phyloP scores from a whole-genome alignment of 2,329 filamentous ascomycete species.

The Corynespora cassiicola region DNA sequence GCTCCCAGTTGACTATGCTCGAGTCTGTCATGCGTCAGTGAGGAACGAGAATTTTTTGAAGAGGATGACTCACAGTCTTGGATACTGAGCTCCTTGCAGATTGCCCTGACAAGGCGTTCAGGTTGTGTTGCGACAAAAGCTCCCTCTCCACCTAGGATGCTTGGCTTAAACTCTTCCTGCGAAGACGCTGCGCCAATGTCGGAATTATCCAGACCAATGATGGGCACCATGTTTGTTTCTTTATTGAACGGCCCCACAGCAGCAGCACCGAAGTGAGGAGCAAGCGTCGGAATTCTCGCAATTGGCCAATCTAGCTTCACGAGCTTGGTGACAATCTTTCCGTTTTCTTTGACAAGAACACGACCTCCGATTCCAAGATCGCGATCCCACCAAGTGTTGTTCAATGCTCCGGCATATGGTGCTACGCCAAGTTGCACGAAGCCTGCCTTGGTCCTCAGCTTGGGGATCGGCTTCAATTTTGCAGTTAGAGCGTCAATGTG shows the following conservation, averaged over 20 bases:
- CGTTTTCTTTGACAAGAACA: conserved; percentile 80
- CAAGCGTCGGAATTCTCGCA: conserved; percentile 88
- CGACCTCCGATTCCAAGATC: conserved; percentile 90
- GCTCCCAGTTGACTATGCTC: conserved; percentile 92
- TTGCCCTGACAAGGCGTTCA: conserved; percentile 80
- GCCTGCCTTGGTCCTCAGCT: conserved; percentile 81
- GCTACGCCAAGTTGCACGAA: conserved; percentile 91
- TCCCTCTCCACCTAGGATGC: conserved; percentile 65
- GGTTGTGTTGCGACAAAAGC: conserved; percentile 86
- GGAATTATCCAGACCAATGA: conserved; percentile 85
- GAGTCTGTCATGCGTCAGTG: conserved; percentile 51
- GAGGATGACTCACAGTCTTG: conserved; percentile 57
- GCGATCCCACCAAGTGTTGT: conserved; percentile 95
- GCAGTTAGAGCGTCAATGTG: conserved; percentile 94
- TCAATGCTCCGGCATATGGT: conserved; percentile 87
- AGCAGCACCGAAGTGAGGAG: conserved; percentile 87
- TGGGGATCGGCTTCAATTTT: conserved; percentile 87
- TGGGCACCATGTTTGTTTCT: conserved; percentile 93
- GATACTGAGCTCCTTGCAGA: conserved; percentile 79
- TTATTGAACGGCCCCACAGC: conserved; percentile 73
- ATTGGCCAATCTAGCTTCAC: conserved; percentile 94
- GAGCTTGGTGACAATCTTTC: conserved; percentile 80
- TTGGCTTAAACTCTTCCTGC: conserved; percentile 48
- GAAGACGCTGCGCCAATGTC: conserved; percentile 50
- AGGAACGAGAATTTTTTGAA: too few relatives aligned